Evolutionary conservation across 129 eudicot species (phyloP).

Genomic region (Centrapalus pauciflorus): DNA sequence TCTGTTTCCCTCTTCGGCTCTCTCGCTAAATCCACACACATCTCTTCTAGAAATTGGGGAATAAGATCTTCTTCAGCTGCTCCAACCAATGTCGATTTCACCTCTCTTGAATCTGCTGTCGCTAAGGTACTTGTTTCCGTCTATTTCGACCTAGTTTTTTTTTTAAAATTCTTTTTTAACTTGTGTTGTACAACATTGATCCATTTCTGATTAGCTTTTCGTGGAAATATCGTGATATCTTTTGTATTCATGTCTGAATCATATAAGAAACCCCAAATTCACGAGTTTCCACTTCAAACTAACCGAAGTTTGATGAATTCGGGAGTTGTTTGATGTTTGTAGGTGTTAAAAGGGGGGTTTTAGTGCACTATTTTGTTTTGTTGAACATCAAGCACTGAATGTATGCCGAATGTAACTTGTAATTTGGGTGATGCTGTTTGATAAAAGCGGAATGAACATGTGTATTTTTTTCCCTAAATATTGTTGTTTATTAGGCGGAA

Average conservation of each 20-base stretch:
- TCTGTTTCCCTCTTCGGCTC: no score
- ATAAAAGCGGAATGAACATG: no score
- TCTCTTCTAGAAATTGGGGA: neutral
- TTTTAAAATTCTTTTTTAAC: no score
- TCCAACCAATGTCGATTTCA: no score
- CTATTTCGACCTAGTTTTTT: neutral
- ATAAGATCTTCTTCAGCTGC: no score
- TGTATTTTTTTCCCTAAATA: no score
- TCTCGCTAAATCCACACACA: conserved; percentile 18
- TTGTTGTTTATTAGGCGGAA: no score
- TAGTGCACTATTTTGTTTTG: neutral
- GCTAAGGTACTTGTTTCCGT: neutral
- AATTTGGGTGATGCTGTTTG: neutral
- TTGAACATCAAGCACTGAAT: neutral
- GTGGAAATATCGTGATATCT: neutral
- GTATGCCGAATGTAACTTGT: neutral
- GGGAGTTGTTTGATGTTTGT: neutral
- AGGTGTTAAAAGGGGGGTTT: neutral
- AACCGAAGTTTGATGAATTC: neutral
- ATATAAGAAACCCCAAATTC: neutral
- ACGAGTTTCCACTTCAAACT: neutral
- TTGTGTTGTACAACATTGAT: neutral
- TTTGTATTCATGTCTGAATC: neutral
- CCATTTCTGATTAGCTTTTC: neutral
- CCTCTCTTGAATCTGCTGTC: no score